Evolutionary conservation across 164 flowering plant genomes (phyloP).

Genomic region (Sedum album): DNA sequence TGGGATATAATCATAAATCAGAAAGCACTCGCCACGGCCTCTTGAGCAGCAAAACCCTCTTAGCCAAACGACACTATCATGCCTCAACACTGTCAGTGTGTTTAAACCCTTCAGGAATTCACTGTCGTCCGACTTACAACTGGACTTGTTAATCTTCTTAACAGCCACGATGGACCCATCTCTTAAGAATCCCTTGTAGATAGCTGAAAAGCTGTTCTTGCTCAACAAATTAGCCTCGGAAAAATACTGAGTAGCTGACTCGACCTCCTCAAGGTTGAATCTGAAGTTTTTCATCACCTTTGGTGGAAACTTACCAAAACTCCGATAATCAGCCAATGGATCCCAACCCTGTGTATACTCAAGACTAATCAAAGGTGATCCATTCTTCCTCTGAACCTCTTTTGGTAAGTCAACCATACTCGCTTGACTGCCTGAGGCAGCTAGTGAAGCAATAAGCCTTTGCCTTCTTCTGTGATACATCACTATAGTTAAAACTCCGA

Average conservation of each 20-base stretch:
- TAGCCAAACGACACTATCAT: slow-evolving; percentile 64
- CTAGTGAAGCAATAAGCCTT: slow-evolving; percentile 28
- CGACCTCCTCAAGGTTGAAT: slow-evolving; percentile 80
- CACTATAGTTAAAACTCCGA: slow-evolving; percentile 19
- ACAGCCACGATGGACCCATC: slow-evolving; percentile 80
- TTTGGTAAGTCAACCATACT: slow-evolving; percentile 27
- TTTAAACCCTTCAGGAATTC: slow-evolving; percentile 82
- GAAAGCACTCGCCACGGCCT: slow-evolving; percentile 90
- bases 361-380: slow-evolving; percentile 69
- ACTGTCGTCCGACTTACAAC: slow-evolving; percentile 75
- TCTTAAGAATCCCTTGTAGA: slow-evolving; percentile 61
- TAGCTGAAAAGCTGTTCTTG: slow-evolving; percentile 63
- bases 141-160: slow-evolving; percentile 67
- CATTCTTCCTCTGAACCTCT: slow-evolving; percentile 53
- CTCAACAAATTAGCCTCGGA: slow-evolving; percentile 74
- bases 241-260: slow-evolving; percentile 84
- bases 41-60: slow-evolving; percentile 93
- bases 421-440: slow-evolving; percentile 21
- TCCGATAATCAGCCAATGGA: slow-evolving; percentile 50
- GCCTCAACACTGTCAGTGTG: slow-evolving; percentile 54
- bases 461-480: slow-evolving; percentile 24
- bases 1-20: slow-evolving; percentile 68
- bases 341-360: slow-evolving; percentile 96
- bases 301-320: slow-evolving; percentile 35
- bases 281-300: slow-evolving; percentile 54